Conservation (phyloP, 2,329 filamentous ascomycete species). For the Colletotrichum australisinense region DNA sequence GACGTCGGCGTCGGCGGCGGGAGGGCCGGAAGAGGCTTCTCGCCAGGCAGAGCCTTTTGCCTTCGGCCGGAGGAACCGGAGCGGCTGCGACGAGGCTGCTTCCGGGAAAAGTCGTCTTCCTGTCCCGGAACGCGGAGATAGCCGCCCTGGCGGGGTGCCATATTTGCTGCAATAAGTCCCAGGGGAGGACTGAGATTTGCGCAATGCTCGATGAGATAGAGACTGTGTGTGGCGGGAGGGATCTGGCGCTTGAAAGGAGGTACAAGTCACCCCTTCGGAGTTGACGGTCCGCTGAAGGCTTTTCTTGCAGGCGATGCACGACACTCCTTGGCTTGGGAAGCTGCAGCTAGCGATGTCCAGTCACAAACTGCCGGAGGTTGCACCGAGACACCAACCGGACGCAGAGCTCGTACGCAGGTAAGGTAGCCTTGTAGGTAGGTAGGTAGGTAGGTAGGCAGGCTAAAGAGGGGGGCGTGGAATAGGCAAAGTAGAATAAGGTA, state of each 20-base stretch:
- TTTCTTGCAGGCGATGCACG: background rate
- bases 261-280: background rate
- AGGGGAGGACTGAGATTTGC: background rate
- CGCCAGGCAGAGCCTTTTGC: constrained; percentile 36
- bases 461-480: background rate
- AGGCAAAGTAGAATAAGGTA: background rate
- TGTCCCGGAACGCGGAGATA: constrained; percentile 33
- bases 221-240: background rate
- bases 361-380: background rate
- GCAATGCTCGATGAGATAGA: background rate
- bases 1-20: constrained; percentile 20
- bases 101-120: constrained; percentile 12
- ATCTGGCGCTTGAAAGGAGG: background rate
- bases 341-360: background rate
- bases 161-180: background rate
- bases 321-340: background rate
- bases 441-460: background rate
- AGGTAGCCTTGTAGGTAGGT: too few relatives aligned
- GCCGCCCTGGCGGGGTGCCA: constrained; percentile 28
- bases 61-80: constrained; percentile 28
- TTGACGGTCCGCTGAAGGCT: background rate
- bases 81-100: constrained; percentile 15
- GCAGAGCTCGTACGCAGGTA: background rate
- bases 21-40: constrained; percentile 36
- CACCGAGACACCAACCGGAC: background rate